Conservation (phyloP, 352 stramenopile species). For the Globisporangium camurandrum region DNA sequence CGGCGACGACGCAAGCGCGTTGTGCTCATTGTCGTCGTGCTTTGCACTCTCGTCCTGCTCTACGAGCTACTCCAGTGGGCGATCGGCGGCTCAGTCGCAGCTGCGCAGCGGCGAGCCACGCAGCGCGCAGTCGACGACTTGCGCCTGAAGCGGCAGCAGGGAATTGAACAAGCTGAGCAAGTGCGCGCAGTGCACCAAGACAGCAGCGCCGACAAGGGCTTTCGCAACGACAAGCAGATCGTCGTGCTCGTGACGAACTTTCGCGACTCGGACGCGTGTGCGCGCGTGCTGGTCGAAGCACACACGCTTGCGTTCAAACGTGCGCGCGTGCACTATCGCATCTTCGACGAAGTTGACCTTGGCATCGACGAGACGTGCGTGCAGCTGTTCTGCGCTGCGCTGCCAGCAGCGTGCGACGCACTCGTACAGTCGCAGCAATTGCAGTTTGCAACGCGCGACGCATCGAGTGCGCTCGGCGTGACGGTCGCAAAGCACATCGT, state of each 20-base stretch:
- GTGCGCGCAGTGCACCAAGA: slow-evolving; percentile 6
- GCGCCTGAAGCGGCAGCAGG: slow-evolving; percentile 13
- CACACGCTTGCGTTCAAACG: slow-evolving; percentile 27
- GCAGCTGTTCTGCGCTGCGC: slow-evolving; percentile 45
- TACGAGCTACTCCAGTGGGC: slow-evolving; percentile 36
- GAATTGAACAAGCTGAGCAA: slow-evolving; percentile 15
- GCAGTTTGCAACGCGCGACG: slow-evolving; percentile 41
- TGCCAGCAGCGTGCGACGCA: slow-evolving; percentile 31
- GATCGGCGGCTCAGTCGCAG: slow-evolving; percentile 24
- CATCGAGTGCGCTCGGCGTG: slow-evolving; percentile 39
- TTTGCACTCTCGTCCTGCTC: slow-evolving; percentile 20
- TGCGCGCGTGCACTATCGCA: slow-evolving; percentile 47
- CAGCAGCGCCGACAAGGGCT: slow-evolving; percentile 17
- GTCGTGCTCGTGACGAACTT: slow-evolving; percentile 68
- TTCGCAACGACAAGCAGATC: slow-evolving; percentile 63
- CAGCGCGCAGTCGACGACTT: slow-evolving; percentile 20
- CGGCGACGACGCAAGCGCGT: slow-evolving; percentile 14
- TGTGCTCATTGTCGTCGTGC: slow-evolving; percentile 15
- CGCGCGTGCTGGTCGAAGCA: slow-evolving; percentile 40
- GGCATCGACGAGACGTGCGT: slow-evolving; percentile 54
- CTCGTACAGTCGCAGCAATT: slow-evolving; percentile 49
- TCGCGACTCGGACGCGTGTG: slow-evolving; percentile 48
- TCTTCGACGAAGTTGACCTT: slow-evolving; percentile 70
- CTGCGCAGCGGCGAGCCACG: slow-evolving; percentile 15
- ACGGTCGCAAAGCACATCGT: slow-evolving; percentile 51